These are phyloP conservation scores for Cladosporium sp. DNA, from an alignment of 2,329 filamentous ascomycete genomes.

Conservation along the genomic window DNA sequence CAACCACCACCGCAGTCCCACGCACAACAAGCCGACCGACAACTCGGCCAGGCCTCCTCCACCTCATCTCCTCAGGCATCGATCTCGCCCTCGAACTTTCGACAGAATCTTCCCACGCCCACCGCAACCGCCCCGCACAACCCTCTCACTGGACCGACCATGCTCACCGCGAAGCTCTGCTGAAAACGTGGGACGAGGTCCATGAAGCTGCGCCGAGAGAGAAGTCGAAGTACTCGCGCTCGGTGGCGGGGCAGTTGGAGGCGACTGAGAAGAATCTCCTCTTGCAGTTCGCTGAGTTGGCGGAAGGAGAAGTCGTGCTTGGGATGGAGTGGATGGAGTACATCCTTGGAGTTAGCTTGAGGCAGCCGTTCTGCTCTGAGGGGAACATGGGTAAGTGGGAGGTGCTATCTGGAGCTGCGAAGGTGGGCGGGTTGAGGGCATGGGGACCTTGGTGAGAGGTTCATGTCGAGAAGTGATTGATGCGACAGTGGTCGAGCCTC, in stretches of 20 bases:
- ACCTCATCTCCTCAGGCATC: conserved; percentile 3
- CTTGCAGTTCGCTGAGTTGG: conserved; percentile 30
- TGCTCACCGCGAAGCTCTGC: conserved; percentile 28
- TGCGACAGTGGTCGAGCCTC: neutral
- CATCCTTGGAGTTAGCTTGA: conserved; percentile 30
- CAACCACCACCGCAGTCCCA: neutral
- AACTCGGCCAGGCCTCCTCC: conserved; percentile 5
- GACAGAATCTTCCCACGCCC: conserved; percentile 23
- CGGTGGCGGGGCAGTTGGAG: conserved; percentile 25
- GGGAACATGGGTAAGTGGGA: conserved; percentile 35
- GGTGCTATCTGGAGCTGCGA: conserved; percentile 28
- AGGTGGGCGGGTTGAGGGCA: conserved; percentile 26
- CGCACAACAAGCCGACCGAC: neutral
- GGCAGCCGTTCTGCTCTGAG: conserved; percentile 31
- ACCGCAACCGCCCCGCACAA: conserved; percentile 27
- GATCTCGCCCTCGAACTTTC: conserved; percentile 28
- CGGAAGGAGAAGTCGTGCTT: conserved; percentile 27
- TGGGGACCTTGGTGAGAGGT: conserved; percentile 35
- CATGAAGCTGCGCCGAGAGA: conserved; percentile 24
- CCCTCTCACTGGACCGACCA: conserved; percentile 34
- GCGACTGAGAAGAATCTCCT: conserved; percentile 29
- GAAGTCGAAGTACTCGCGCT: conserved; percentile 24
- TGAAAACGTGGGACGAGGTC: conserved; percentile 31
- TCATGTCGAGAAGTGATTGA: neutral
- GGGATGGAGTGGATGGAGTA: conserved; percentile 33